phyloP scores from a whole-genome alignment of 148 eudicot species.

The Linanthus parryae region DNA sequence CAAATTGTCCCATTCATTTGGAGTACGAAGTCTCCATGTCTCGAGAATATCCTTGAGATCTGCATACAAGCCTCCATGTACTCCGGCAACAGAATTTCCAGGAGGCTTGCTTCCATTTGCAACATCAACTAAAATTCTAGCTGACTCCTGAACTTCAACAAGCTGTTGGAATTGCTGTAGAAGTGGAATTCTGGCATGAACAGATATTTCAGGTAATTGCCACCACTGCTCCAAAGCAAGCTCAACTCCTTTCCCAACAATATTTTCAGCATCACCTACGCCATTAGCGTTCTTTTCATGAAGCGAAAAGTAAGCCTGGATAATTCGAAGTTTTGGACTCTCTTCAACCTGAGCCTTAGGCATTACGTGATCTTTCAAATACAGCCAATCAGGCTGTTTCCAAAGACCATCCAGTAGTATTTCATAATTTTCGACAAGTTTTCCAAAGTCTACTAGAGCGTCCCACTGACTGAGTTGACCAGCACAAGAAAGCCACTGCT shows the following conservation, averaged over 20 bases:
- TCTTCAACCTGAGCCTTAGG: conserved; percentile 98
- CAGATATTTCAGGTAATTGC: conserved; percentile 99
- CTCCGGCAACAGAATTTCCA: conserved; percentile 64
- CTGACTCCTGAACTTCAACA: conserved; percentile 97
- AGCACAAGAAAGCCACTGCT: conserved; percentile 96
- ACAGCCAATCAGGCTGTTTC: conserved; percentile 98
- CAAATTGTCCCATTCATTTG: conserved; percentile 98
- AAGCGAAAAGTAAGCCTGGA: conserved; percentile 92
- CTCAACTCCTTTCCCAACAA: conserved; percentile 89
- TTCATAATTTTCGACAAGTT: conserved; percentile 85
- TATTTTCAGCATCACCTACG: conserved; percentile 82
- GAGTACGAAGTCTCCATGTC: conserved; percentile 97
- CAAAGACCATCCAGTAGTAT: conserved; percentile 86
- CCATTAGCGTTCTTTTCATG: conserved; percentile 86
- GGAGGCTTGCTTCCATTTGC: conserved; percentile 68
- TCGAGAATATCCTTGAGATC: conserved; percentile 98
- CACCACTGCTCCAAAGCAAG: conserved; percentile 99
- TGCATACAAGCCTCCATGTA: conserved; percentile 73
- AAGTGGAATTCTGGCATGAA: conserved; percentile 86
- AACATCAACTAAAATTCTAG: conserved; percentile 78
- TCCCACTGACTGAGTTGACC: conserved; percentile 98
- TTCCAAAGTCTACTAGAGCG: conserved; percentile 86
- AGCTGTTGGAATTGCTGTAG: conserved; percentile 95
- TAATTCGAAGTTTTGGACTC: conserved; percentile 86
- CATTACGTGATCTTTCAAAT: conserved; percentile 83